Base-by-base conservation (phyloP, 169 alveolate species). In the Cryptosporidium xiaoi region DNA sequence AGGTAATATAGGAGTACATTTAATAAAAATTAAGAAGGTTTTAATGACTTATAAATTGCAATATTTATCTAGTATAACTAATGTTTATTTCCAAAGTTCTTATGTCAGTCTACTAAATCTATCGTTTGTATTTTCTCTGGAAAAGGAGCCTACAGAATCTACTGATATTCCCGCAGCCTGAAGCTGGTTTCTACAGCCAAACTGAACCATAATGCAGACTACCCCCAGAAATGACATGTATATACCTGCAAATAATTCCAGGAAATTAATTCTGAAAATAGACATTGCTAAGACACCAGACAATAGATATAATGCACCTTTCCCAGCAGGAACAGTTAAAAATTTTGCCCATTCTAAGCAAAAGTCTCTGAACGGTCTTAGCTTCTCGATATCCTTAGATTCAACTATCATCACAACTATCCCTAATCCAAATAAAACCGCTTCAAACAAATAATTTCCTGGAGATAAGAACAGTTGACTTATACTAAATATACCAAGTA, bases 341-440 rank as follows among this genome's bases (percentile, higher is more conserved):
- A 77, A 77, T 29, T 77, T 77, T 60, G 87, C 87, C 87, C 87
- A 77, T 77, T 77, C 87, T n/a, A 77, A 16, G 58, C 87, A 77
- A 29, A 77, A 77, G 18, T 77, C 87, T 77, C 87, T 55, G 65
- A 77, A 77, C 1, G 87, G 87, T 46, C 64, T 77, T 0, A 77
- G 16, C 31, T 62, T 77, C 18, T 77, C 87, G 55, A 77, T 77
- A 60, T 77, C 87, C 40, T 77, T 77, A 31, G 87, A 77, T 20
- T 77, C 87, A 1, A 77, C 87, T 15, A 77, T 60, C 87, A 77
- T 77, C 1, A 77, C 87, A 34, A 77, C 65, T 24, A 77, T 62
- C 51, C 87, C 87, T 12, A 77, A 53, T 31, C 87, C 87, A 60
- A 77, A 77, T 29, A 77, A 62, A 2, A 77, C 87, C 3, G 71